These are phyloP conservation scores for Acacia confusa DNA, from an alignment of 306 rosid genomes.

Conservation along the genomic window DNA sequence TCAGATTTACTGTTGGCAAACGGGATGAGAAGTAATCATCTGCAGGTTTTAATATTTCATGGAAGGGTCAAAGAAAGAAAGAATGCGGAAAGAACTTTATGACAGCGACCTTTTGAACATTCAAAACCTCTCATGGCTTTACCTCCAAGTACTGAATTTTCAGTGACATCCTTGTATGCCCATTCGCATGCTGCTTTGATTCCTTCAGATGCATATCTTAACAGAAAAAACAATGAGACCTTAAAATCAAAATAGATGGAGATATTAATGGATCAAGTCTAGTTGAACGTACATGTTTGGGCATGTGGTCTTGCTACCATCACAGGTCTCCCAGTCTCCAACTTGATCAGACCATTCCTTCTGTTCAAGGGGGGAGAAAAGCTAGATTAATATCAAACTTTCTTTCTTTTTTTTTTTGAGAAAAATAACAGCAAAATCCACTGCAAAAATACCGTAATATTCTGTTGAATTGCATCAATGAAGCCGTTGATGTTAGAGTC, in stretches of 20 bases:
- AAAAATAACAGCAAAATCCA: background rate
- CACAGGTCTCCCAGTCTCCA: conserved; percentile 70
- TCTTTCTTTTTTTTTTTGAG: background rate
- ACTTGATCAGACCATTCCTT: conserved; percentile 66
- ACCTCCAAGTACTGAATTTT: conserved; percentile 69
- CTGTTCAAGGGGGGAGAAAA: conserved; percentile 35
- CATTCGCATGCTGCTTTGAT: conserved; percentile 68
- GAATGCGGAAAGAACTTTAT: background rate
- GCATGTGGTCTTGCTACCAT: conserved; percentile 47
- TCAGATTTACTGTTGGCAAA: conserved; percentile 51
- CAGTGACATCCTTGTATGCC: conserved; percentile 68
- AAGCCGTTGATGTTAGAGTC: conserved; percentile 43
- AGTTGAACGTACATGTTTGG: conserved; percentile 53
- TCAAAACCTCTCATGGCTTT: background rate
- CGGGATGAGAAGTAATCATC: conserved; percentile 82
- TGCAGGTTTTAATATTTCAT: conserved; percentile 33
- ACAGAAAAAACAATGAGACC: background rate
- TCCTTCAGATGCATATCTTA: conserved; percentile 83
- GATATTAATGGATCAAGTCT: background rate
- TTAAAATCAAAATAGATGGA: no score
- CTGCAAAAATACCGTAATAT: conserved; percentile 60
- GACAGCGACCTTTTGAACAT: background rate
- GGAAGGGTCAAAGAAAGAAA: background rate
- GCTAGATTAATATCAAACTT: background rate
- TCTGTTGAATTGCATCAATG: conserved; percentile 53